Conservation (phyloP, 371 early-diverging fungal species). For the Choanephora cucurbitarum region DNA sequence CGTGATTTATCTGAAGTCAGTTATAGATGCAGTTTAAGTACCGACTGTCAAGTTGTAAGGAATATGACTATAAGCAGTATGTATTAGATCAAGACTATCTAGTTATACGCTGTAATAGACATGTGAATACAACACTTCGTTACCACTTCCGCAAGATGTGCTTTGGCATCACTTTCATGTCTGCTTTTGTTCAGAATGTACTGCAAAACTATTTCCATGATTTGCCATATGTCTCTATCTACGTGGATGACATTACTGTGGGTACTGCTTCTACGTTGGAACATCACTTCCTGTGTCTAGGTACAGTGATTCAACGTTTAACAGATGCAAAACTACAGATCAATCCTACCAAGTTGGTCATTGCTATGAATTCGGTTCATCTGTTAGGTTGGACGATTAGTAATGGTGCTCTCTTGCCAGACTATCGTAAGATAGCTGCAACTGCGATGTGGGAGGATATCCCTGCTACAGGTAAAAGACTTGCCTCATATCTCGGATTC, state of each 20-base stretch:
- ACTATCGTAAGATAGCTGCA: conserved; percentile 1
- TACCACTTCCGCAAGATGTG: neutral
- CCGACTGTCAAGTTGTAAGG: too few species aligned
- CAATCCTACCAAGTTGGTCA: too few species aligned
- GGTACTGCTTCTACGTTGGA: neutral
- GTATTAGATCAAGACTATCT: too few species aligned
- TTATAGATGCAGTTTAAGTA: too few species aligned
- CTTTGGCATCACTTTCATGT: conserved; percentile 1
- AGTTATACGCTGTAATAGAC: too few species aligned
- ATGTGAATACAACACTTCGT: too few species aligned
- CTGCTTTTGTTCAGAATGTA: neutral
- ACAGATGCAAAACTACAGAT: too few species aligned
- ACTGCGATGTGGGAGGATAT: neutral
- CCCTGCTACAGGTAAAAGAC: conserved; percentile 1
- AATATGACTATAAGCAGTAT: too few species aligned
- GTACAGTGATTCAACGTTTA: neutral
- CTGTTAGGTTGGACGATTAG: conserved; percentile 5
- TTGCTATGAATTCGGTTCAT: neutral
- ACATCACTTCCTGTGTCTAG: neutral
- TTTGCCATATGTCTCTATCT: conserved; percentile 4
- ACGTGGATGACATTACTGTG: conserved; percentile 9
- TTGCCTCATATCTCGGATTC: conserved; percentile 2
- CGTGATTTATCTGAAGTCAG: too few species aligned
- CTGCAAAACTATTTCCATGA: conserved; percentile 3
- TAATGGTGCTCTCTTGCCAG: conserved; percentile 2